These are phyloP conservation scores for Rhizopogon vinicolor DNA, from an alignment of 768 basidiomycete species.

Conservation along the genomic window DNA sequence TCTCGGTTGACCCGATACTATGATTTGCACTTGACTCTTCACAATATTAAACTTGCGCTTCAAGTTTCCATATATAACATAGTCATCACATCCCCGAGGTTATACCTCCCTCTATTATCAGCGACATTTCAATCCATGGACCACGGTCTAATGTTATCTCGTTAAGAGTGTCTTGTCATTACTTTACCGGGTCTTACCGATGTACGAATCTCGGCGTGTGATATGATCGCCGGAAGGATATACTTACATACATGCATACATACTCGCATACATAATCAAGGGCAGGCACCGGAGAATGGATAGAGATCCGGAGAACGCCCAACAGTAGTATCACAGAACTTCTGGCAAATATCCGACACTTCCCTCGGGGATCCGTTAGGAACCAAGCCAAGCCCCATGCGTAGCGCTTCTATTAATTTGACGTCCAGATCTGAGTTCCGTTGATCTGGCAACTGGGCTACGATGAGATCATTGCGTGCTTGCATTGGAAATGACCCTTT, in stretches of 20 bases:
- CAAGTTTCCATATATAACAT: neutral
- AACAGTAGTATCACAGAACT: neutral
- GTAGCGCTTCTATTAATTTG: neutral
- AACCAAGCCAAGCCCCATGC: neutral
- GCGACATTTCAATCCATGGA: neutral
- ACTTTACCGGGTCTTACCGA: neutral
- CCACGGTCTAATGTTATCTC: neutral
- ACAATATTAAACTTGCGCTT: neutral
- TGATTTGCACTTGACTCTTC: neutral
- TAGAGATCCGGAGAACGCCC: neutral
- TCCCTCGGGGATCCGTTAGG: constrained; percentile 3
- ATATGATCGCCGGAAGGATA: neutral
- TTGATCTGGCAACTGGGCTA: neutral
- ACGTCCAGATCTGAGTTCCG: neutral
- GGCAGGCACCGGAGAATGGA: neutral
- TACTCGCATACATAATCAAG: neutral
- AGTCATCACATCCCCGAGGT: neutral
- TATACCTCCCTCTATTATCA: neutral
- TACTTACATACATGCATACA: neutral
- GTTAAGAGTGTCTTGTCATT: neutral
- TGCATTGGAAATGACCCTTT: neutral
- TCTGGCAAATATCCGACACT: neutral
- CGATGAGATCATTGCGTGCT: neutral
- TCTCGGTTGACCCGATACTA: neutral
- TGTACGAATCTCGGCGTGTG: neutral